Base-by-base conservation (phyloP, 139 green algal genomes). In the Chlorella sorokiniana region DNA sequence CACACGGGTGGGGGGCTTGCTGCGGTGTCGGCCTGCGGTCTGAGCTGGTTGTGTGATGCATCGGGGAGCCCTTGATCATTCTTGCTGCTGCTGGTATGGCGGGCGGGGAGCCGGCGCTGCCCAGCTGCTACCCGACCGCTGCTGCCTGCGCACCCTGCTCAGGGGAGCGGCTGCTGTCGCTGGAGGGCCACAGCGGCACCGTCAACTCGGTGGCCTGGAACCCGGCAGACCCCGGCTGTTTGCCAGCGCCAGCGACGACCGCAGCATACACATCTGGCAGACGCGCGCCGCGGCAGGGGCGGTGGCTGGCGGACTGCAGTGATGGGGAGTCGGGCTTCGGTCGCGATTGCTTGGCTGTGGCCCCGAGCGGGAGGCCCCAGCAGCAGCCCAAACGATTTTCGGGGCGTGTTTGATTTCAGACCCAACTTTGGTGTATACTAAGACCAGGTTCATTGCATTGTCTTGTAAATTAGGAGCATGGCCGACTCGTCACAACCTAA, bases 191-290 rank as follows among this genome's bases (percentile, higher is more conserved):
- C 87, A 88, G 83, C 37, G 91, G 86, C 27, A 95, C 93, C 1
- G 94, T 97, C 54, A 98, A 98, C 82, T 82, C 87, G 8, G 95
- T 99, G 64, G 95, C 96, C 7, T 98, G 93, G 44, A 97, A 95
- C 86, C 96, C 93, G 9, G 92, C 97, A 67, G 94, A 99, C 87
- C 76, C 80, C 4, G 38, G 71, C 38, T 89, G 61, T 64, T 86
- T 44, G 85, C 73, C 52, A 83, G 69, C 59, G 76, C 69, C 68
- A 81, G 54, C 23, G 85, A 89, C 52, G 85, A 89, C 76, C 61
- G 71, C 16, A 75, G 35, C 22, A 69, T 89, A 5, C 73, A 73
- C 62, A 79, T 89, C 56, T 89, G 85, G 85, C 73, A 79, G 54
- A 77, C 70, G 41, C 41, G 29, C 27, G 33, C 48, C 0, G 44